Conservation (phyloP, 208 protist genomes). For the Leishmania lainsoni region DNA sequence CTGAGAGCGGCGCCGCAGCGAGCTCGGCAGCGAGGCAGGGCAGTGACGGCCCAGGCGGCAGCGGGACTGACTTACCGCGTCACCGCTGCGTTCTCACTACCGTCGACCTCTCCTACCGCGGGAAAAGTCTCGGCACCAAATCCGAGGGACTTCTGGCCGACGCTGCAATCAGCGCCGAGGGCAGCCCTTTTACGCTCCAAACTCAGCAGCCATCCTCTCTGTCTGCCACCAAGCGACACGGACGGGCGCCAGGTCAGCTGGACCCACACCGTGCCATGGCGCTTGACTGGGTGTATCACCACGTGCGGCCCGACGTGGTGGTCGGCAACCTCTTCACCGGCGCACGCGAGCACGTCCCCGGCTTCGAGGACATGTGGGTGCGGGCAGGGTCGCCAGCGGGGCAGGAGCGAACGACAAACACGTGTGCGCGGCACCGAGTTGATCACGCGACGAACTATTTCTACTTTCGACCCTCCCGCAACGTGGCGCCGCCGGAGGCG, state of each 20-base stretch:
- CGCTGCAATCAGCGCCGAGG: slow-evolving; percentile 61
- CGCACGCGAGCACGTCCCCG: slow-evolving; percentile 41
- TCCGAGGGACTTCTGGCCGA: slow-evolving; percentile 33
- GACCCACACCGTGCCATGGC: slow-evolving; percentile 66
- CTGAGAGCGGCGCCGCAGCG: not conserved
- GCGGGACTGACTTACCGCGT: not conserved
- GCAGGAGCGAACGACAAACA: slow-evolving; percentile 81
- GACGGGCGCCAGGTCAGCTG: slow-evolving; percentile 26
- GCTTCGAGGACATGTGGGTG: slow-evolving; percentile 73
- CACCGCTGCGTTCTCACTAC: slow-evolving; percentile 51
- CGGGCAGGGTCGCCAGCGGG: slow-evolving; percentile 58
- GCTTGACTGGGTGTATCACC: slow-evolving; percentile 58
- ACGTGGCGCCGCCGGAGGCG: slow-evolving; percentile 6
- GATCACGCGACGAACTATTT: slow-evolving; percentile 69
- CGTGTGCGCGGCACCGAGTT: slow-evolving; percentile 45
- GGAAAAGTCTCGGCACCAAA: slow-evolving; percentile 67
- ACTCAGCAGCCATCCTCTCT: slow-evolving; percentile 13
- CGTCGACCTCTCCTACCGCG: slow-evolving; percentile 81
- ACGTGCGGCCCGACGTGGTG: slow-evolving; percentile 61
- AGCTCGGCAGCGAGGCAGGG: not conserved
- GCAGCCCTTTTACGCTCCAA: slow-evolving; percentile 69
- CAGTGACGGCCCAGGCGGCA: not conserved
- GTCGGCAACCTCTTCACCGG: slow-evolving; percentile 71
- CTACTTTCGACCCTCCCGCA: slow-evolving; percentile 62
- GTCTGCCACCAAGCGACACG: not conserved